Conservation (phyloP, 1,284 basidiomycete species). For the Earliella scabrosa region DNA sequence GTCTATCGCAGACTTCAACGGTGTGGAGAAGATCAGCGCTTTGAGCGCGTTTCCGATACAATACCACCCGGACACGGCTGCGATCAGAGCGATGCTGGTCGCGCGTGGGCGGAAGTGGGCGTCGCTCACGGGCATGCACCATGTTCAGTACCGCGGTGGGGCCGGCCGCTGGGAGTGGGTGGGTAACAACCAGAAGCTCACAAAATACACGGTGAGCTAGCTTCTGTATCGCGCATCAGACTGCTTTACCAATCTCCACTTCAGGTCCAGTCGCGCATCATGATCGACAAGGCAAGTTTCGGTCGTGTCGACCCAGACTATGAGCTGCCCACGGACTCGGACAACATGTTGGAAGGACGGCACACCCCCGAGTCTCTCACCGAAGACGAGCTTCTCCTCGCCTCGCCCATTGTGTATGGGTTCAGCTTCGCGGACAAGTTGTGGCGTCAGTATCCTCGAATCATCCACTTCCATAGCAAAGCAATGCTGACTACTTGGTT, state of each 20-base stretch:
- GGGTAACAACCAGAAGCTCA: slow-evolving; percentile 32
- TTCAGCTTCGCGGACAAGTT: slow-evolving; percentile 60
- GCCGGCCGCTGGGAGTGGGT: slow-evolving; percentile 35
- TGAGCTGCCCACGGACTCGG: slow-evolving; percentile 1
- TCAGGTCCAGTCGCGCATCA: slow-evolving; percentile 44
- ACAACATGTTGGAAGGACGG: not conserved
- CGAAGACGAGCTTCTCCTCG: slow-evolving; percentile 53
- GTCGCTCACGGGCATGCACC: slow-evolving; percentile 52
- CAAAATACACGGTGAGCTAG: slow-evolving; percentile 48
- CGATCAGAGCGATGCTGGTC: slow-evolving; percentile 41
- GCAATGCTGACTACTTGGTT: not conserved
- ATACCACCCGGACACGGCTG: slow-evolving; percentile 47
- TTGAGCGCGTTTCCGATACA: slow-evolving; percentile 55
- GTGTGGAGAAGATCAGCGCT: slow-evolving; percentile 50
- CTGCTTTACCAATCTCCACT: not conserved
- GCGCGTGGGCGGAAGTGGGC: slow-evolving; percentile 58
- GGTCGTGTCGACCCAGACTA: slow-evolving; percentile 3
- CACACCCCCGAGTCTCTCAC: slow-evolving; percentile 34
- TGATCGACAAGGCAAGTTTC: slow-evolving; percentile 45
- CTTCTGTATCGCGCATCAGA: not conserved
- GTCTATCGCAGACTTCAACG: slow-evolving; percentile 45
- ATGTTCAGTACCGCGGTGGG: slow-evolving; percentile 56
- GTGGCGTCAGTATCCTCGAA: slow-evolving; percentile 49
- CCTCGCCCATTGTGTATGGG: slow-evolving; percentile 57
- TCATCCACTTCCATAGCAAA: not conserved